Evolutionary conservation across 805 yeast genomes (phyloP).

Genomic region (Yarrowia alimentaria): DNA sequence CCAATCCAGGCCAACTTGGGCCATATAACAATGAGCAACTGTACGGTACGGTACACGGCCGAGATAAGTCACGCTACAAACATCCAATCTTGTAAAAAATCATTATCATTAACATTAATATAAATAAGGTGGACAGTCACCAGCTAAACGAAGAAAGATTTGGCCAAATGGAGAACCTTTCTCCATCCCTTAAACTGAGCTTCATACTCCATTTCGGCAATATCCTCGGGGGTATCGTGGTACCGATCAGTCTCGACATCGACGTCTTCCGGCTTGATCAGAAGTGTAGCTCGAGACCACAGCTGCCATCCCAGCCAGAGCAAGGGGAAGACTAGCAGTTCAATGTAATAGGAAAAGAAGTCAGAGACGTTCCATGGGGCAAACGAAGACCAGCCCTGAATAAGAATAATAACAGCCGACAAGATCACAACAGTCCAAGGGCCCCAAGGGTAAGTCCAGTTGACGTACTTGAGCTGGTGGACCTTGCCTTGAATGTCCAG

Average conservation of each 20-base stretch:
- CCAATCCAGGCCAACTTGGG: no score
- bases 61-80: no score
- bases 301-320: slow-evolving; percentile 60
- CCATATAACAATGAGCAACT: no score
- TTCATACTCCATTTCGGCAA: slow-evolving; percentile 42
- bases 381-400: slow-evolving; percentile 65
- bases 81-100: not conserved
- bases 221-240: slow-evolving; percentile 50
- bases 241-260: slow-evolving; percentile 81
- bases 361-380: slow-evolving; percentile 64
- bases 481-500: slow-evolving; percentile 45
- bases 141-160: slow-evolving; percentile 18
- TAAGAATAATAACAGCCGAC: slow-evolving; percentile 50
- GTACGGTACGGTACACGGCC: no score
- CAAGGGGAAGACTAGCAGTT: slow-evolving; percentile 52
- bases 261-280: slow-evolving; percentile 62
- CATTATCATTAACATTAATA: not conserved
- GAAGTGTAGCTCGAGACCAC: slow-evolving; percentile 57
- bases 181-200: slow-evolving; percentile 27
- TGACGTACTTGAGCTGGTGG: slow-evolving; percentile 48
- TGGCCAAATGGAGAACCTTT: slow-evolving; percentile 10
- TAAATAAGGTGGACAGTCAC: not conserved
- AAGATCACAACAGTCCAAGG: slow-evolving; percentile 50
- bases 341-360: slow-evolving; percentile 67
- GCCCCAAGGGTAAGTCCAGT: slow-evolving; percentile 50